Evolutionary conservation across 768 basidiomycete genomes (phyloP).

Genomic region (Tulasnella sp.): DNA sequence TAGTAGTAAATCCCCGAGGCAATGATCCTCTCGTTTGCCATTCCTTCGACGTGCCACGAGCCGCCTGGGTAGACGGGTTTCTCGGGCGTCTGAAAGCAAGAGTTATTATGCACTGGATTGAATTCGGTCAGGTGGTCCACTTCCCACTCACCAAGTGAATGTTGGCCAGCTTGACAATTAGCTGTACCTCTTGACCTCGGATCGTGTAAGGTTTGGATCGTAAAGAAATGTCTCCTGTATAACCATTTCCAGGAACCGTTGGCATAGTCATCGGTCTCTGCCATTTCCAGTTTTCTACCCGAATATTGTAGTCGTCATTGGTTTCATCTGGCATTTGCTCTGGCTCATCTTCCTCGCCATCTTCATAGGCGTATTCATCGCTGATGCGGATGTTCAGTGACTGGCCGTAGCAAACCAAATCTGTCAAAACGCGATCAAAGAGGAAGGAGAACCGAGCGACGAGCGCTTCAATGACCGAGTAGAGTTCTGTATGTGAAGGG

Average conservation of each 20-base stretch:
- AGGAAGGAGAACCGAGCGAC: slow-evolving; percentile 6
- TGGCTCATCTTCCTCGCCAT: not conserved
- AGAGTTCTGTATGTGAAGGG: slow-evolving; percentile 10
- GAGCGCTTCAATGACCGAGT: not conserved
- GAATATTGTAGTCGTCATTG: not conserved
- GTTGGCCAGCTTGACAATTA: slow-evolving; percentile 33
- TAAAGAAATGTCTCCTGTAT: not conserved
- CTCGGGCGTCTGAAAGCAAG: slow-evolving; percentile 29
- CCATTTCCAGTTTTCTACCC: not conserved
- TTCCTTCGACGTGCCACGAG: slow-evolving; percentile 38
- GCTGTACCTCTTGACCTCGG: slow-evolving; percentile 24
- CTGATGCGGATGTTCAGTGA: not conserved
- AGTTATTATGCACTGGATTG: not conserved
- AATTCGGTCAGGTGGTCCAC: not conserved
- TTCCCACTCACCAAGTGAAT: slow-evolving; percentile 26
- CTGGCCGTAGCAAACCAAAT: not conserved
- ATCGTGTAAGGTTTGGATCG: not conserved
- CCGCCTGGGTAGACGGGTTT: slow-evolving; percentile 43
- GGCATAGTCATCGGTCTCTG: not conserved
- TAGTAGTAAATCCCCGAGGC: slow-evolving; percentile 26
- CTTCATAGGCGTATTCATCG: not conserved
- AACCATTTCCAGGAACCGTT: not conserved
- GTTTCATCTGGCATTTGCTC: not conserved
- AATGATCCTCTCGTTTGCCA: slow-evolving; percentile 30
- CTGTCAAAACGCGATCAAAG: slow-evolving; percentile 12